Conservation (phyloP, 441 rosid genomes). For the Brassica hybrid region DNA sequence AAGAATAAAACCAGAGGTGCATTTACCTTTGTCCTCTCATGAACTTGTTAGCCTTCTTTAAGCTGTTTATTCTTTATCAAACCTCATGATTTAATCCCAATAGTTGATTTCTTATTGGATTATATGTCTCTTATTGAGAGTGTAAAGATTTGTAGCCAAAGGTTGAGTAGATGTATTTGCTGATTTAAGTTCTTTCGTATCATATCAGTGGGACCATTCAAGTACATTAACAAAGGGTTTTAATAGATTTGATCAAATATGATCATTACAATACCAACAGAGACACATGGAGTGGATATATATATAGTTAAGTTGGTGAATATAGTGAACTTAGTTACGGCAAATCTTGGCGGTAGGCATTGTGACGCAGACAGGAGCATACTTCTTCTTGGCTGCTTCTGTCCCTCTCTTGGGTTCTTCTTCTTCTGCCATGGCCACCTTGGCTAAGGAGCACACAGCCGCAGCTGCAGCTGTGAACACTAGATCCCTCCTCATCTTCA, state of each 20-base stretch:
- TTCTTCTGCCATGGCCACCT: conserved; percentile 67
- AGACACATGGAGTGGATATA: background rate
- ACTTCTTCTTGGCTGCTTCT: conserved; percentile 75
- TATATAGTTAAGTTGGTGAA: conserved; percentile 5
- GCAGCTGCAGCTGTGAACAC: conserved; percentile 78
- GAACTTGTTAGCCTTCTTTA: conserved; percentile 1
- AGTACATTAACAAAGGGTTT: conserved; percentile 5
- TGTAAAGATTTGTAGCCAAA: conserved; percentile 25
- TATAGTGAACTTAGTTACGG: conserved; percentile 54
- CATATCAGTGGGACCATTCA: background rate
- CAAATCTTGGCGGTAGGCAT: conserved; percentile 92
- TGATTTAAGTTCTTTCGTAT: too few species aligned
- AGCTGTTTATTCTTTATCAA: background rate
- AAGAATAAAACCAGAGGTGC: conserved; percentile 34
- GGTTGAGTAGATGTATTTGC: background rate
- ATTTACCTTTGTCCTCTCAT: conserved; percentile 15
- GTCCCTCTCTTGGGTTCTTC: conserved; percentile 68
- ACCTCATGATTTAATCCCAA: conserved; percentile 19
- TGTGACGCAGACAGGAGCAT: conserved; percentile 77
- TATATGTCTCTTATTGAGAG: conserved; percentile 1
- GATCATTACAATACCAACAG: conserved; percentile 26
- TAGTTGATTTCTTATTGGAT: background rate
- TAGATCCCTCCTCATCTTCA: conserved; percentile 73
- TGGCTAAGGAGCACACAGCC: conserved; percentile 58
- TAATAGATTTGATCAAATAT: conserved; percentile 21